These are phyloP conservation scores for Tylopilus subfusipes DNA, from an alignment of 768 basidiomycete species.

Conservation along the genomic window DNA sequence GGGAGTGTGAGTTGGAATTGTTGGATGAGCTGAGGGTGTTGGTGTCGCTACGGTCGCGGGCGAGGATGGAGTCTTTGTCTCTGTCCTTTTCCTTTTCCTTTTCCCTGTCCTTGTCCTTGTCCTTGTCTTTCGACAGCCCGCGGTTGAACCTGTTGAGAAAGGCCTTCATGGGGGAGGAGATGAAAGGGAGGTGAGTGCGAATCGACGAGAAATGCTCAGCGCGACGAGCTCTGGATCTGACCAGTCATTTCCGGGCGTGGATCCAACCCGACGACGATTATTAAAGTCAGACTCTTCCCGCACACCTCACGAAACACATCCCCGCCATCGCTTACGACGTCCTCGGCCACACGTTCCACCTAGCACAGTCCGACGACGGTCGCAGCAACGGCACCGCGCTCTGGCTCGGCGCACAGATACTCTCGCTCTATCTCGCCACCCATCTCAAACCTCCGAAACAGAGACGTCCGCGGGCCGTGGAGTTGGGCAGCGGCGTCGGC, in stretches of 20 bases:
- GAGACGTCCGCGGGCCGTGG: slow-evolving; percentile 48
- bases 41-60: slow-evolving; percentile 33
- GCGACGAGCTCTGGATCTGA: slow-evolving; percentile 9
- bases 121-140: slow-evolving; percentile 44
- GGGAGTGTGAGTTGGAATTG: slow-evolving; percentile 24
- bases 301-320: slow-evolving; percentile 64
- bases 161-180: slow-evolving; percentile 63
- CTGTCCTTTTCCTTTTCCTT: slow-evolving; percentile 20
- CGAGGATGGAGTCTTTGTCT: slow-evolving; percentile 25
- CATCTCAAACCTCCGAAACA: slow-evolving; percentile 24
- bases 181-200: slow-evolving; percentile 5
- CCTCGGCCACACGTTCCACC: slow-evolving; percentile 41
- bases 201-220: slow-evolving; percentile 7
- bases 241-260: slow-evolving; percentile 19
- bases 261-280: slow-evolving; percentile 1
- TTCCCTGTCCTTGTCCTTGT: slow-evolving; percentile 22
- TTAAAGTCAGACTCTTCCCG: slow-evolving; percentile 36
- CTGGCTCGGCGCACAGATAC: slow-evolving; percentile 80
- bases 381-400: slow-evolving; percentile 75
- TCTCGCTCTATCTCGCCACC: slow-evolving; percentile 57
- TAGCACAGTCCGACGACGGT: slow-evolving; percentile 60
- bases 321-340: slow-evolving; percentile 41
- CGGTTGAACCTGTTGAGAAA: slow-evolving; percentile 76
- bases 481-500: slow-evolving; percentile 82
- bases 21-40: slow-evolving; percentile 28